These are phyloP conservation scores for Diaporthe sp. DNA, from an alignment of 2,329 filamentous ascomycete genomes.

Conservation along the genomic window DNA sequence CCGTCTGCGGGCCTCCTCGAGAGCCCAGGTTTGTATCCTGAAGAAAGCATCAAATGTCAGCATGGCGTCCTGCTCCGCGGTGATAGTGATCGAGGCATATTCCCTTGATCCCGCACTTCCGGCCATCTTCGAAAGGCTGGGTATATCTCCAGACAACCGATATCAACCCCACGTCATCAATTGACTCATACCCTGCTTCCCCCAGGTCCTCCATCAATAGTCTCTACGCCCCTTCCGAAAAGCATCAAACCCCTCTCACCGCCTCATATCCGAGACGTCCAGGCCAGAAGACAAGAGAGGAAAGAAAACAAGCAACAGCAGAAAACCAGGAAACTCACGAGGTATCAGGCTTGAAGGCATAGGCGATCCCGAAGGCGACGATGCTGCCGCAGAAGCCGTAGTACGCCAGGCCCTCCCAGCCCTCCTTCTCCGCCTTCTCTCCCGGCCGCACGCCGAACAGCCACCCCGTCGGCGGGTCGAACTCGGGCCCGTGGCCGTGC, in stretches of 20 bases:
- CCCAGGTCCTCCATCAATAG: neutral
- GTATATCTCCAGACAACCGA: neutral
- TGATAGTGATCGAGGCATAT: neutral
- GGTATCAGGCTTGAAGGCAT: constrained; percentile 98
- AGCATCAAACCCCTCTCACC: neutral
- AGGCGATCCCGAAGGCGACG: constrained; percentile 79
- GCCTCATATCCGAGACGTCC: neutral
- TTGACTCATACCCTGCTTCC: neutral
- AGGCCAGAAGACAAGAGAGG: constrained; percentile 35
- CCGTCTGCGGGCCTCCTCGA: constrained; percentile 94
- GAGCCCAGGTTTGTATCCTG: constrained; percentile 99
- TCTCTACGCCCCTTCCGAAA: neutral
- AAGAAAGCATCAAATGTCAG: constrained; percentile 45
- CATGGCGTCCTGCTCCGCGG: neutral
- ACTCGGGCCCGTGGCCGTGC: constrained; percentile 75
- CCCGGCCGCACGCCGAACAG: constrained; percentile 94
- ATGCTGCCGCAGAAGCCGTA: constrained; percentile 88
- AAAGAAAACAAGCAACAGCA: neutral
- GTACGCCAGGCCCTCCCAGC: constrained; percentile 91
- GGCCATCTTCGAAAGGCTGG: too few relatives aligned
- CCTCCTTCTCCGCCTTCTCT: constrained; percentile 95
- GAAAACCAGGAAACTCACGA: constrained; percentile 82
- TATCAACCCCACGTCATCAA: neutral
- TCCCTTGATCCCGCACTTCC: neutral
- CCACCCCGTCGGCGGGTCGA: constrained; percentile 92